Evolutionary conservation across 139 green algal species (phyloP).

Genomic region (Chlorella ohadii): DNA sequence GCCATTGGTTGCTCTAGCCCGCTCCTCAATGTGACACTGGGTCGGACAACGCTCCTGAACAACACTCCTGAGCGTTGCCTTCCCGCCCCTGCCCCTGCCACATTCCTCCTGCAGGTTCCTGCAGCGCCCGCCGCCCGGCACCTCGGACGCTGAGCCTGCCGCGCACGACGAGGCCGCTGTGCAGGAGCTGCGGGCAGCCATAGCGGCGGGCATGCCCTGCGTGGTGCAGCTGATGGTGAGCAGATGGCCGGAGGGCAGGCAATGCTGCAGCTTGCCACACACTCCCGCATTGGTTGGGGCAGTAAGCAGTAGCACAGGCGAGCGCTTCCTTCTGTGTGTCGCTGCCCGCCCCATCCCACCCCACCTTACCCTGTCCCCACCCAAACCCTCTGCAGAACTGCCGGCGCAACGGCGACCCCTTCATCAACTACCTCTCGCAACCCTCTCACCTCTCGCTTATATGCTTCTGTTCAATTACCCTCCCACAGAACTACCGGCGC

Average conservation of each 20-base stretch:
- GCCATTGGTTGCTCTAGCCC: too few relatives aligned
- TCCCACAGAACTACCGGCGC: conserved; percentile 68
- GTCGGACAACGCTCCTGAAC: too few relatives aligned
- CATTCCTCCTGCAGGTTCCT: conserved; percentile 53
- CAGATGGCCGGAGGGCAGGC: not conserved
- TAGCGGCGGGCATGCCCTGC: conserved; percentile 55
- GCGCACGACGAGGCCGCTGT: conserved; percentile 51
- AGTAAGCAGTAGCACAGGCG: too few relatives aligned
- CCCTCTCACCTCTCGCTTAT: too few relatives aligned
- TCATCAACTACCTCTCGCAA: conserved; percentile 85
- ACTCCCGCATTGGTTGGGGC: too few relatives aligned
- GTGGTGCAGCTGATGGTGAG: conserved; percentile 57
- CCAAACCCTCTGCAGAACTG: too few relatives aligned
- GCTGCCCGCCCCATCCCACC: too few relatives aligned
- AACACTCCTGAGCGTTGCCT: too few relatives aligned
- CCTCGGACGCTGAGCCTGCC: not conserved
- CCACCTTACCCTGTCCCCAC: too few relatives aligned
- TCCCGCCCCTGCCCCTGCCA: too few relatives aligned
- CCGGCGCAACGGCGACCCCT: conserved; percentile 68
- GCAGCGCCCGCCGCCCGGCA: conserved; percentile 39
- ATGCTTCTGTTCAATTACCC: not conserved
- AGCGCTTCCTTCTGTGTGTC: too few relatives aligned
- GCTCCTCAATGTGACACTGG: too few relatives aligned
- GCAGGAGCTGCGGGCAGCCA: conserved; percentile 49
- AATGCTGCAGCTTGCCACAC: not conserved